Percentiles rank a stretch among this genome's conserved stretches.
Conservation (phyloP, 805 yeast genomes). For the Metschnikowia cerradonensis region DNA sequence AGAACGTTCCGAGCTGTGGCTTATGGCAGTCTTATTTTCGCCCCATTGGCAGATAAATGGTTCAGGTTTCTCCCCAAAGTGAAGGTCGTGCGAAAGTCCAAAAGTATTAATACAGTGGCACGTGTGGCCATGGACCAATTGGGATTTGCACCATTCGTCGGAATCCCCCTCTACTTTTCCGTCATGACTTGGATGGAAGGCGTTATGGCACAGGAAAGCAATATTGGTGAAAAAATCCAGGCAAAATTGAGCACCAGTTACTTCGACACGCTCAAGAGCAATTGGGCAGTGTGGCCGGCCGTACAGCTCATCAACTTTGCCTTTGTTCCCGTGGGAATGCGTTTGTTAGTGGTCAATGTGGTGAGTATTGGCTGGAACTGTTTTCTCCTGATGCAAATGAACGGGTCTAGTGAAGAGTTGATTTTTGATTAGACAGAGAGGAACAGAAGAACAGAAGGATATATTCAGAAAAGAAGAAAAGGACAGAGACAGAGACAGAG, state of each 20-base stretch:
- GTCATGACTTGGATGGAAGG: conserved; percentile 64
- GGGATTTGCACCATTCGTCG: conserved; percentile 68
- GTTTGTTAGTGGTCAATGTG: conserved; percentile 65
- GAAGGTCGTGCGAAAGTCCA: conserved; percentile 30
- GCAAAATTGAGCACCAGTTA: conserved; percentile 47
- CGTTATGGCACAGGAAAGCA: conserved; percentile 30
- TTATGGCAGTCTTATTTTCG: conserved; percentile 72
- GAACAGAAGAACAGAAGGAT: background rate
- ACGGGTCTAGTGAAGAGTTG: conserved; percentile 9
- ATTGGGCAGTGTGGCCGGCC: conserved; percentile 89
- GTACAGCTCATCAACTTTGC: conserved; percentile 79
- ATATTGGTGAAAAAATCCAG: conserved; percentile 36
- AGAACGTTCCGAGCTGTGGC: conserved; percentile 61
- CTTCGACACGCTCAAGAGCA: conserved; percentile 65
- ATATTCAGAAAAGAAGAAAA: too few species aligned
- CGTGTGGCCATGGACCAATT: conserved; percentile 71
- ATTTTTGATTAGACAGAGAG: background rate
- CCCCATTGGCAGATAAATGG: conserved; percentile 74
- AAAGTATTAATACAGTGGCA: conserved; percentile 19
- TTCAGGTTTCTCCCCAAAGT: conserved; percentile 49
- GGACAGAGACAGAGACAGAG: too few species aligned
- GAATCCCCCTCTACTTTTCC: conserved; percentile 67
- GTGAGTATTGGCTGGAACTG: conserved; percentile 84
- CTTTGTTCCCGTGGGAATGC: conserved; percentile 65
- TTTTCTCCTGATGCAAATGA: conserved; percentile 53